phyloP scores from a whole-genome alignment of 2,329 filamentous ascomycete species.

The Trichocomaceae sp. region DNA sequence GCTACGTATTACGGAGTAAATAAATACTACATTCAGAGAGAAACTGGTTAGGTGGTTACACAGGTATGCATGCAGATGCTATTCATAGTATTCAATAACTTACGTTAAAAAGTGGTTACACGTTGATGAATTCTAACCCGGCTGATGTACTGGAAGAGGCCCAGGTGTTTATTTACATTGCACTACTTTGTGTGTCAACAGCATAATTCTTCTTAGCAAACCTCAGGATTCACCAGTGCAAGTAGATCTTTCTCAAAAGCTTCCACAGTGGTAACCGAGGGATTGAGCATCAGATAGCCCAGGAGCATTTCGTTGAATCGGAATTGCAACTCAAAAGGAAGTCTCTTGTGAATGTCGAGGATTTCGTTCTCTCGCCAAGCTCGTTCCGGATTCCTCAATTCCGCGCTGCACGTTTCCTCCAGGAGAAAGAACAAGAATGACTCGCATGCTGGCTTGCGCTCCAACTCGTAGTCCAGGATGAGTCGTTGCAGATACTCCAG shows the following conservation, averaged over 20 bases:
- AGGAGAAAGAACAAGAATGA: conserved; percentile 36
- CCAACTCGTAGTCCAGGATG: conserved; percentile 27
- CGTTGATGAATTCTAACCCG: too few species aligned
- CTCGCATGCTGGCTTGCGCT: conserved; percentile 32
- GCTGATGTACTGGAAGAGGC: too few species aligned
- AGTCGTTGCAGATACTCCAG: conserved; percentile 22
- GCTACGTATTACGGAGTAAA: too few species aligned
- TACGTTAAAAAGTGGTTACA: too few species aligned
- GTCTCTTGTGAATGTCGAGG: conserved; percentile 28
- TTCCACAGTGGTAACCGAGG: conserved; percentile 27
- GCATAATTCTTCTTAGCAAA: neutral
- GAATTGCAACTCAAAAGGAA: conserved; percentile 33
- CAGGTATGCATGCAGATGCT: too few species aligned
- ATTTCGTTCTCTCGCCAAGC: conserved; percentile 34
- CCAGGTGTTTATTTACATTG: too few species aligned
- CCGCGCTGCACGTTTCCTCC: conserved; percentile 30
- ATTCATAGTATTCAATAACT: too few species aligned
- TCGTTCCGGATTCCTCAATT: conserved; percentile 31
- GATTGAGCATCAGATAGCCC: conserved; percentile 29
- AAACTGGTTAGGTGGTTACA: too few species aligned
- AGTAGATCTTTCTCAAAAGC: conserved; percentile 29
- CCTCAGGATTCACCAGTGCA: conserved; percentile 3
- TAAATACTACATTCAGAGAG: too few species aligned
- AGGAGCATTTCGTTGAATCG: conserved; percentile 36
- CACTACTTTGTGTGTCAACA: too few species aligned